Evolutionary conservation across 192 early-diverging fungal species (phyloP).

Genomic region (Podila clonocystis): DNA sequence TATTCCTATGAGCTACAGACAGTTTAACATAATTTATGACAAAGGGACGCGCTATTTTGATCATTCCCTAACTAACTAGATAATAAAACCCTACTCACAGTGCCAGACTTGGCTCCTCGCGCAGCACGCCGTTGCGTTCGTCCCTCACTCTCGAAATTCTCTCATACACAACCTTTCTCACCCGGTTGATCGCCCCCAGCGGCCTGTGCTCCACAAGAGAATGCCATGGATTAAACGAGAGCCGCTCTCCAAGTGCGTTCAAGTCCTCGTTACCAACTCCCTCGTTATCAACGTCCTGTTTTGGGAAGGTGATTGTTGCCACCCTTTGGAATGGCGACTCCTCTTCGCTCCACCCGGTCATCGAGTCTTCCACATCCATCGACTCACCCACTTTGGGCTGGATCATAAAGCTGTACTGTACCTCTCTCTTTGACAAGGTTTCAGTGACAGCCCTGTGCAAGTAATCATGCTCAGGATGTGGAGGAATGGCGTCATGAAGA

Average conservation of each 20-base stretch:
- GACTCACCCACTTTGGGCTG: slow-evolving; percentile 8
- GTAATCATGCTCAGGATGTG: slow-evolving; percentile 4
- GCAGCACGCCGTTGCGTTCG: slow-evolving; percentile 15
- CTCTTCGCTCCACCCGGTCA: slow-evolving; percentile 17
- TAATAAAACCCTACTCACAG: slow-evolving; percentile 6
- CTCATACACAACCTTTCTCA: slow-evolving; percentile 43
- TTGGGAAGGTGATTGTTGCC: slow-evolving; percentile 30
- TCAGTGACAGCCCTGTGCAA: slow-evolving; percentile 19
- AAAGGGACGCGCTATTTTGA: slow-evolving; percentile 1
- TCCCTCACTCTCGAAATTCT: slow-evolving; percentile 37
- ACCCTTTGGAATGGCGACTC: slow-evolving; percentile 32
- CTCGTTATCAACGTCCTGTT: slow-evolving; percentile 22
- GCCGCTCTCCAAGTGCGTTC: slow-evolving; percentile 21
- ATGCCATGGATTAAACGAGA: slow-evolving; percentile 50
- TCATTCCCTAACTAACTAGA: slow-evolving; percentile 13
- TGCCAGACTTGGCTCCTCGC: slow-evolving; percentile 22
- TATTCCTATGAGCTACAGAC: slow-evolving; percentile 1
- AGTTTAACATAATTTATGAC: slow-evolving; percentile 11
- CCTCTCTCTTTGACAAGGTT: not conserved
- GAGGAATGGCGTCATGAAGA: slow-evolving; percentile 10
- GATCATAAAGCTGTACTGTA: slow-evolving; percentile 36
- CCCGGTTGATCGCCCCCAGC: slow-evolving; percentile 24
- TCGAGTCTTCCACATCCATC: slow-evolving; percentile 44
- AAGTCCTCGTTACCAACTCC: slow-evolving; percentile 3
- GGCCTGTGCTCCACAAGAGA: slow-evolving; percentile 23